Conservation (phyloP, 1,284 basidiomycete genomes). For the Rhodotorula sp. region DNA sequence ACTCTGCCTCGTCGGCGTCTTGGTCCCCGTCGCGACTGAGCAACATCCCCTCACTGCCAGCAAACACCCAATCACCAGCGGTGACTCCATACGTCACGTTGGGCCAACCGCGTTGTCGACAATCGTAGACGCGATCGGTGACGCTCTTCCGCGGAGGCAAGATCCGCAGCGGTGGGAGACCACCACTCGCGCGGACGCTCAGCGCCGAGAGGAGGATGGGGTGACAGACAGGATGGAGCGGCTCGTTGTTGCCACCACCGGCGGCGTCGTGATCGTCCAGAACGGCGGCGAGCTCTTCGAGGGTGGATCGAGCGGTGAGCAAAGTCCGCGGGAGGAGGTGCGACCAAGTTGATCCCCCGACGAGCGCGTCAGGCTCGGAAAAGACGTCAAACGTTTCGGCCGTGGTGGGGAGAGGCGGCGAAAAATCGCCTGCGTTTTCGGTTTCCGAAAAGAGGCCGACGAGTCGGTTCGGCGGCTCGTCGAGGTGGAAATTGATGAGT, state of each 20-base stretch:
- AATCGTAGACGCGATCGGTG: conserved; percentile 33
- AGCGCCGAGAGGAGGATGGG: conserved; percentile 28
- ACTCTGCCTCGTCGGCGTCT: background rate
- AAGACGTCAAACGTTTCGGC: conserved; percentile 12
- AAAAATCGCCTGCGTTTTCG: conserved; percentile 10
- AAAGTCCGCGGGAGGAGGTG: conserved; percentile 28
- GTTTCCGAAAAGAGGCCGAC: conserved; percentile 27
- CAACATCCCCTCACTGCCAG: background rate
- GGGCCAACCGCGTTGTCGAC: conserved; percentile 17
- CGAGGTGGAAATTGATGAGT: conserved; percentile 29
- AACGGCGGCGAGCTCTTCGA: conserved; percentile 17
- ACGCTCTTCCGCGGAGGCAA: conserved; percentile 23
- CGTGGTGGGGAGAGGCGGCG: background rate
- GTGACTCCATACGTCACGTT: conserved; percentile 15
- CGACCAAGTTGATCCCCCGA: conserved; percentile 17
- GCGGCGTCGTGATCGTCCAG: conserved; percentile 2
- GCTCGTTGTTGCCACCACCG: background rate
- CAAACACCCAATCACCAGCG: conserved; percentile 17
- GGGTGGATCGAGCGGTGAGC: conserved; percentile 12
- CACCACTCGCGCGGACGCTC: background rate
- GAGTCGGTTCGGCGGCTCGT: conserved; percentile 24
- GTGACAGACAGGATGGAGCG: conserved; percentile 24
- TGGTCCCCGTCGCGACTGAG: background rate
- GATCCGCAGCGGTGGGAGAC: conserved; percentile 15
- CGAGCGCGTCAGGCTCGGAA: conserved; percentile 26